These are phyloP conservation scores for Xylariaceae sp. DNA, from an alignment of 2,329 filamentous ascomycete species.

Conservation along the genomic window DNA sequence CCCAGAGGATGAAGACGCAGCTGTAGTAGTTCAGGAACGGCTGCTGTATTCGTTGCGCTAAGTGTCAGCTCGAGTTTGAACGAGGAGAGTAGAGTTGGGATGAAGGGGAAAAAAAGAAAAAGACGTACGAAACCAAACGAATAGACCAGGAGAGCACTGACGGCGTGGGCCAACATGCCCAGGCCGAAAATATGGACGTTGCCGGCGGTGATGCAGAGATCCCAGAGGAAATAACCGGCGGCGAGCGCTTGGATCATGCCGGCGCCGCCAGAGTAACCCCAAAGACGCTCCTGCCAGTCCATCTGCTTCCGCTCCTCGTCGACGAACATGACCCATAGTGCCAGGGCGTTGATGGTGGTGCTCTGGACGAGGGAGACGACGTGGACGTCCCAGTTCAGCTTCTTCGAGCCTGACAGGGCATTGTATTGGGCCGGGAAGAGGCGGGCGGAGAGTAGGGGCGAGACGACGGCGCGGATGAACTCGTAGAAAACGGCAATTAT, in stretches of 20 bases:
- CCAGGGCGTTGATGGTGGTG: constrained; percentile 64
- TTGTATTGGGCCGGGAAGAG: constrained; percentile 63
- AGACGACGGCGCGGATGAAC: constrained; percentile 60
- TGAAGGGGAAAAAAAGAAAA: constrained; percentile 4
- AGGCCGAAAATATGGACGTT: constrained; percentile 68
- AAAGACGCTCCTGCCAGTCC: constrained; percentile 64
- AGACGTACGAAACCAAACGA: constrained; percentile 71
- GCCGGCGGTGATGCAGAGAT: constrained; percentile 64
- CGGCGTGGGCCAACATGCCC: constrained; percentile 73
- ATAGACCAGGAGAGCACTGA: constrained; percentile 70
- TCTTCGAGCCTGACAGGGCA: constrained; percentile 57
- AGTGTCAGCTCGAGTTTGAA: not conserved
- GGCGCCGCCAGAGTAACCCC: constrained; percentile 69
- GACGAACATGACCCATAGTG: constrained; percentile 66
- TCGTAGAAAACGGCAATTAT: constrained; percentile 65
- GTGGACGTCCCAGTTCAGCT: constrained; percentile 80
- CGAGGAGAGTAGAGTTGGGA: not conserved
- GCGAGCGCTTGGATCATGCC: constrained; percentile 74
- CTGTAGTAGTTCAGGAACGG: constrained; percentile 84
- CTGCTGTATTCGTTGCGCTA: constrained; percentile 48
- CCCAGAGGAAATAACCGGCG: constrained; percentile 81
- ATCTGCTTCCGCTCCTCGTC: constrained; percentile 66
- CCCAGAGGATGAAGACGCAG: constrained; percentile 78
- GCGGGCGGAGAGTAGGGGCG: constrained; percentile 60
- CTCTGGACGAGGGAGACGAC: constrained; percentile 80